phyloP scores from a whole-genome alignment of 805 yeast genomes.

The Candida mattraensis region DNA sequence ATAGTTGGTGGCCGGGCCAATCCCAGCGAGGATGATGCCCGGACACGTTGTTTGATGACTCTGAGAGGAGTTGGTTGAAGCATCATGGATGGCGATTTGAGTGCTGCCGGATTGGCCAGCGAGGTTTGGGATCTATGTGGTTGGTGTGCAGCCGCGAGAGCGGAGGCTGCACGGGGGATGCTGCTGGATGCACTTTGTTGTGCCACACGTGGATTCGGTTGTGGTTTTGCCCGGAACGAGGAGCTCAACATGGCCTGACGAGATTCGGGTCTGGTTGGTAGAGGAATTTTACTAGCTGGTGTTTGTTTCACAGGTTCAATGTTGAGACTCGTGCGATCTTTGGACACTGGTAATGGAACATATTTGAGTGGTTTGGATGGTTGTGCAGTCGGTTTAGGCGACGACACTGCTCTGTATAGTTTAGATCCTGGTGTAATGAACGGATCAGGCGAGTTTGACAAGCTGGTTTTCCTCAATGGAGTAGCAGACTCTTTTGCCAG shows the following conservation, averaged over 20 bases:
- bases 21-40: slow-evolving; percentile 25
- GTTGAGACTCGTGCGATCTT: not conserved
- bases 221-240: slow-evolving; percentile 1
- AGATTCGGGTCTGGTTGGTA: slow-evolving; percentile 29
- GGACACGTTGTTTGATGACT: slow-evolving; percentile 21
- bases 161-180: slow-evolving; percentile 6
- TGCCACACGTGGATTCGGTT: slow-evolving; percentile 3
- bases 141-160: slow-evolving; percentile 1
- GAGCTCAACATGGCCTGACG: slow-evolving; percentile 22
- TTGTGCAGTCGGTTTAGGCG: slow-evolving; percentile 14
- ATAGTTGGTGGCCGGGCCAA: slow-evolving; percentile 1
- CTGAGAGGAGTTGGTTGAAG: slow-evolving; percentile 23
- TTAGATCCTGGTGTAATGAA: slow-evolving; percentile 31
- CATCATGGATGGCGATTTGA: slow-evolving; percentile 12
- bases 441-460: slow-evolving; percentile 27
- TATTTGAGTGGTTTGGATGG: slow-evolving; percentile 18
- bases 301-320: slow-evolving; percentile 4
- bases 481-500: not conserved
- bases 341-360: slow-evolving; percentile 27
- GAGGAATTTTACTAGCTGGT: slow-evolving; percentile 23
- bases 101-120: not conserved
- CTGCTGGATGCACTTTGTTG: slow-evolving; percentile 5
- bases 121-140: slow-evolving; percentile 5
- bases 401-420: slow-evolving; percentile 12
- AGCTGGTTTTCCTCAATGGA: not conserved